phyloP scores from a whole-genome alignment of 2,329 filamentous ascomycete genomes.

The Cladosporium sp. region DNA sequence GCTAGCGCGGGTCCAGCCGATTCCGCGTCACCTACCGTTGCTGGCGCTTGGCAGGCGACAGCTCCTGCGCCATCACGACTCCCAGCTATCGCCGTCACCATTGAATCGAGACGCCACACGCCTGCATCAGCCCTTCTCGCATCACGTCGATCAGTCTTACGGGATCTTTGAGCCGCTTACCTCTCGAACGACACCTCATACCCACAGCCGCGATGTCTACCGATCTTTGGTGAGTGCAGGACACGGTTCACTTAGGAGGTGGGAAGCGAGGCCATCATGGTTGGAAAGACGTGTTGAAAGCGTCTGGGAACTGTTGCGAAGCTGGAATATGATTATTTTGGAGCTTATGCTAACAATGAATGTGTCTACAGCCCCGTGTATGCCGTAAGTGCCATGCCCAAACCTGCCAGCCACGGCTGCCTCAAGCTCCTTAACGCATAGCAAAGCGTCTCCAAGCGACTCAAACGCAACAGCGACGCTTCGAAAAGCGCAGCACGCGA shows the following conservation, averaged over 20 bases:
- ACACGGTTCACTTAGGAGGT: constrained; percentile 32
- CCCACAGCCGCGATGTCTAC: constrained; percentile 58
- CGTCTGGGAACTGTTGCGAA: not conserved
- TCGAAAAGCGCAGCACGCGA: not conserved
- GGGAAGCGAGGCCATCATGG: constrained; percentile 1
- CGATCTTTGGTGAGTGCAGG: constrained; percentile 62
- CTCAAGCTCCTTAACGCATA: not conserved
- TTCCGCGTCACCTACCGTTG: not conserved
- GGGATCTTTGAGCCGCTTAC: not conserved
- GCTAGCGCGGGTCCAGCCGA: not conserved
- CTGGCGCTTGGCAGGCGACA: not conserved
- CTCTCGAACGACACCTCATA: constrained; percentile 3
- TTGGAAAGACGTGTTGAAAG: constrained; percentile 12
- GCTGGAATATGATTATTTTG: not conserved
- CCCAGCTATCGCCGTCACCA: constrained; percentile 11
- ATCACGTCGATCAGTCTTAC: constrained; percentile 2
- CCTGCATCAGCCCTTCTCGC: constrained; percentile 7
- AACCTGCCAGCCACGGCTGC: constrained; percentile 3
- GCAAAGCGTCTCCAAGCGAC: no score
- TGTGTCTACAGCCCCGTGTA: constrained; percentile 73
- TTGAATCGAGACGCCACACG: constrained; percentile 10
- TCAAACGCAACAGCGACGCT: not conserved
- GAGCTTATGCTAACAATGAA: not conserved
- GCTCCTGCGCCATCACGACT: constrained; percentile 6
- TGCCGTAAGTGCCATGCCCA: constrained; percentile 68